A percentile compares a stretch with the other conserved stretches of the same genome.
These are phyloP conservation scores for Fraxinus anomala DNA, from an alignment of 257 asterid species.

Conservation along the genomic window DNA sequence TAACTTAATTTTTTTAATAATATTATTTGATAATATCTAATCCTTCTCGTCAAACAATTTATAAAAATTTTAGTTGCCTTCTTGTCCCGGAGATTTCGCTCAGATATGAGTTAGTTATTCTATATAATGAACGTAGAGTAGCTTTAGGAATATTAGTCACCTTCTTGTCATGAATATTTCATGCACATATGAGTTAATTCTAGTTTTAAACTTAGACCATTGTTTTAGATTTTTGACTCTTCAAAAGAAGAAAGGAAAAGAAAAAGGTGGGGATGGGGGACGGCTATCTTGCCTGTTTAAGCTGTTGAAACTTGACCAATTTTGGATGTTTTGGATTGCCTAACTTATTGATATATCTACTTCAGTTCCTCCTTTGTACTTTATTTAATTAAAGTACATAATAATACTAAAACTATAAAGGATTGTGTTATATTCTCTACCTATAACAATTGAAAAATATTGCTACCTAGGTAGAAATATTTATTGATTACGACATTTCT, in stretches of 20 bases:
- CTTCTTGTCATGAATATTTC: neutral
- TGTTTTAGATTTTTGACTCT: neutral
- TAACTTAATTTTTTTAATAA: too few species aligned
- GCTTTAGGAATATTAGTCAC: too few species aligned
- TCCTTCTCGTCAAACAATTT: neutral
- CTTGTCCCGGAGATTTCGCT: too few species aligned
- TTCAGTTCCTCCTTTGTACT: neutral
- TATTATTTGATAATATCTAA: too few species aligned
- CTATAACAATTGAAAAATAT: neutral
- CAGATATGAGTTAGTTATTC: too few species aligned
- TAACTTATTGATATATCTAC: neutral
- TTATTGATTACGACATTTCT: neutral
- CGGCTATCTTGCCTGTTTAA: too few species aligned
- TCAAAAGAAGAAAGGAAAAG: too few species aligned
- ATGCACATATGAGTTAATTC: neutral
- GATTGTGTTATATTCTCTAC: neutral
- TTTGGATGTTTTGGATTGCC: neutral
- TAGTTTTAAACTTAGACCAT: neutral
- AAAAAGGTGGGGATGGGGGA: neutral
- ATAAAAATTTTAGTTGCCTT: too few species aligned
- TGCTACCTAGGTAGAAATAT: neutral
- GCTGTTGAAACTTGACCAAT: neutral
- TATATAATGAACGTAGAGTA: too few species aligned
- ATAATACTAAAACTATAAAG: neutral
- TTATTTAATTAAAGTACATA: neutral